A percentile compares a stretch with the other conserved stretches of the same genome.
These are phyloP conservation scores for Fragosphaeria purpurea DNA, from an alignment of 2,329 filamentous ascomycete genomes.

Conservation along the genomic window DNA sequence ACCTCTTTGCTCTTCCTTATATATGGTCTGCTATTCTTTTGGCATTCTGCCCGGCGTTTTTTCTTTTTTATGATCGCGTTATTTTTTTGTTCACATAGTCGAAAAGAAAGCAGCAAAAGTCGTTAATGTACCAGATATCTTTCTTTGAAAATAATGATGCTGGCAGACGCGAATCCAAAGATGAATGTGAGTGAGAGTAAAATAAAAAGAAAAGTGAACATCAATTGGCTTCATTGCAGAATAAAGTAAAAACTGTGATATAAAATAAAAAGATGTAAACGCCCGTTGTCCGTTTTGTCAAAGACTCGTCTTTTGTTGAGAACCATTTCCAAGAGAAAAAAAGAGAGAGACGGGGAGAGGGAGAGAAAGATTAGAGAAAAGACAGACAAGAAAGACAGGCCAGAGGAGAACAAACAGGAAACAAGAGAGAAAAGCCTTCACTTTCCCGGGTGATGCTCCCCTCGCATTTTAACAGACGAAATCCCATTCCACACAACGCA, in stretches of 20 bases:
- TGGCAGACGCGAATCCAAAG: too few relatives aligned
- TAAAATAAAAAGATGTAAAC: conserved; percentile 4
- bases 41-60: neutral
- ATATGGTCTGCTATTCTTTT: neutral
- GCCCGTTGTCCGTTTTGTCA: conserved; percentile 6
- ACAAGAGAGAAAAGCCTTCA: too few relatives aligned
- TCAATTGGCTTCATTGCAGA: neutral
- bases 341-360: neutral
- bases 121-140: too few relatives aligned
- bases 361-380: neutral
- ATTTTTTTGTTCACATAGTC: neutral
- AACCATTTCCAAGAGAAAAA: conserved; percentile 9
- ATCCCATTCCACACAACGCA: too few relatives aligned
- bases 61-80: neutral
- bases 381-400: conserved; percentile 12
- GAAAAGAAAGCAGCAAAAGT: neutral
- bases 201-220: too few relatives aligned
- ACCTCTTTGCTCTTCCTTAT: neutral
- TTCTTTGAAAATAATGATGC: too few relatives aligned
- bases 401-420: conserved; percentile 33
- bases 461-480: too few relatives aligned
- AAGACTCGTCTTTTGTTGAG: conserved; percentile 4
- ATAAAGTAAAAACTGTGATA: neutral
- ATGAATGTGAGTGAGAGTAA: too few relatives aligned
- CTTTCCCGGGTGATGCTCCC: too few relatives aligned